Evolutionary conservation across 164 flowering plant species (phyloP).

Genomic region (Protea cynaroides): DNA sequence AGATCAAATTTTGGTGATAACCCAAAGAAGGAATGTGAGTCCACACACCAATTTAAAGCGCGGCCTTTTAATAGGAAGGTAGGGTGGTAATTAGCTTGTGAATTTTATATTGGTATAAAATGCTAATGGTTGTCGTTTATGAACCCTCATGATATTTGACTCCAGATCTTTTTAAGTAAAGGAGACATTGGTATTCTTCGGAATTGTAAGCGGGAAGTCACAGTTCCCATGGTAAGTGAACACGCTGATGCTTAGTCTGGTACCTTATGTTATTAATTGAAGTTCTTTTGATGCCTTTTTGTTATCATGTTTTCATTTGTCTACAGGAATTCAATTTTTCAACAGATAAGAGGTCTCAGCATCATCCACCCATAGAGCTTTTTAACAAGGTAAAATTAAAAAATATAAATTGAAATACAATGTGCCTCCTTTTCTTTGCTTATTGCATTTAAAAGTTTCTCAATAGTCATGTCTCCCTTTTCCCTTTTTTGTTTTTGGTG

Average conservation of each 20-base stretch:
- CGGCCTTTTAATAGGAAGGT: slow-evolving; percentile 88
- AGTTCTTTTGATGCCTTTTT: background rate
- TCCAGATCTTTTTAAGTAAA: slow-evolving; percentile 82
- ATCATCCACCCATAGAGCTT: slow-evolving; percentile 63
- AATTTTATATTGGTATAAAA: background rate
- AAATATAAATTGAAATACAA: background rate
- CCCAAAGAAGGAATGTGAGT: slow-evolving; percentile 32
- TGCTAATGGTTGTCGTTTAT: background rate
- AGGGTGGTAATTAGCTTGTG: background rate
- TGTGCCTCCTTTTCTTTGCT: too few species aligned
- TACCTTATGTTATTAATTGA: background rate
- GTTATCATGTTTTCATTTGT: slow-evolving; percentile 5
- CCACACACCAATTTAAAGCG: slow-evolving; percentile 49
- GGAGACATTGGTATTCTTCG: slow-evolving; percentile 76
- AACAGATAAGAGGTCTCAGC: slow-evolving; percentile 52
- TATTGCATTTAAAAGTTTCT: background rate
- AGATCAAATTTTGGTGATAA: slow-evolving; percentile 32
- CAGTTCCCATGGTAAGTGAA: slow-evolving; percentile 59
- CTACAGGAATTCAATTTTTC: slow-evolving; percentile 69
- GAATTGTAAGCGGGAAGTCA: slow-evolving; percentile 55
- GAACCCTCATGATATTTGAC: slow-evolving; percentile 1
- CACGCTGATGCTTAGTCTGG: slow-evolving; percentile 1
- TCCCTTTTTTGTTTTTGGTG: background rate
- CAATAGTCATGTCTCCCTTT: slow-evolving; percentile 2
- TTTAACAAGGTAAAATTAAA: slow-evolving; percentile 59